Base-by-base conservation (phyloP, 2,329 filamentous ascomycete species). In the Neophaeococcomyces aloes region DNA sequence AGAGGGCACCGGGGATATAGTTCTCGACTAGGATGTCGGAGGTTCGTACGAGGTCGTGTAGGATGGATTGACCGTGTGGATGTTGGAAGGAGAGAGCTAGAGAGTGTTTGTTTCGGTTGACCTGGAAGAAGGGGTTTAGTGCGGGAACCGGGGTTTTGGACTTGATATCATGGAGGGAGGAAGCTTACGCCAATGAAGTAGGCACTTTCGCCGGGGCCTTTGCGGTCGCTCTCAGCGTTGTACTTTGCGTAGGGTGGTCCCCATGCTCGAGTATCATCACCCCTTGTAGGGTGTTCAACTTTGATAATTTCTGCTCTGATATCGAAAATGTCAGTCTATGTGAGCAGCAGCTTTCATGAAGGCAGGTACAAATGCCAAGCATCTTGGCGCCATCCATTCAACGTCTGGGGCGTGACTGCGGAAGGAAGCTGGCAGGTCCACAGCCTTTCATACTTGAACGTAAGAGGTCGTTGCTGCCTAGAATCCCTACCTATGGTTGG, bases 51-150 rank as follows among this genome's bases (percentile, higher is more conserved):
- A 98, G 75, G 55, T 81, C 79, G 65, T 95, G 88, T 3, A 98
- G 70, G 45, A 98, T 87, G 10, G 85, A 78, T 18, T 94, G 81
- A 6, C 91, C 91, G 1, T 81, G 75, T 21, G 79, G 74, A 56
- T 94, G 79, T 55, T 91, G 84, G 59, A 98, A 98, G 0, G 88
- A 95, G 1, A 98, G 71, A 0, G 79, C 91, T 1, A 98, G 65
- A 0, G 89, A 96, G 61, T 91, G 94, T 62, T 98, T 98, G 67
- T 98, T 98, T 40, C 91, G 84, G 59, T 96, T 96, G 13, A 86
- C 86, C 86, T 94, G 50, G 13, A 21, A 21, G n/a, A 11, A n/a
- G 21, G 4, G n/a, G 14, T 19, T 35, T 21, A 30, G 30, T 13
- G 5, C 7, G 17, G 21, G n/a, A 33, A 13, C 8, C 4, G 15